Conservation (phyloP, 352 stramenopile genomes). For the Phytophthora quininea region DNA sequence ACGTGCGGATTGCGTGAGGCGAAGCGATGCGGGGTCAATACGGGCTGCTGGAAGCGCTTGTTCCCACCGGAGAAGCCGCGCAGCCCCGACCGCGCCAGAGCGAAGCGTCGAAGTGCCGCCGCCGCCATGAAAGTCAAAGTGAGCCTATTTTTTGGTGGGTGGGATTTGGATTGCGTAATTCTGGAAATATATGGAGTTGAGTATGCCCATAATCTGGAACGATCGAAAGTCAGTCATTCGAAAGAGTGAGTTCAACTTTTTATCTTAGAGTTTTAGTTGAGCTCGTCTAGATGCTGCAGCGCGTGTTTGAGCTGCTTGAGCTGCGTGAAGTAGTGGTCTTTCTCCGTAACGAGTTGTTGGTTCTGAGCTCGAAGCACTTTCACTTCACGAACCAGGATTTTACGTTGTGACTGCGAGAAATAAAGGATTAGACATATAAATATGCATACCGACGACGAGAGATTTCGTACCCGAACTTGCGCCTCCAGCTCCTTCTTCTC, state of each 20-base stretch:
- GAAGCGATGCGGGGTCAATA: constrained; percentile 14
- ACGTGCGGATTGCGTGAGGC: constrained; percentile 1
- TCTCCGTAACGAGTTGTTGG: constrained; percentile 64
- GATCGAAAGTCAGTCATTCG: neutral
- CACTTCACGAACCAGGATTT: constrained; percentile 83
- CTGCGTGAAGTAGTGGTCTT: constrained; percentile 75
- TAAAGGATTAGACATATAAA: neutral
- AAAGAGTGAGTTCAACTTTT: constrained; percentile 14
- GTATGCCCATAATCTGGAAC: no score
- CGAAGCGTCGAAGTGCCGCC: constrained; percentile 42
- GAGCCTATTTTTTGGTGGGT: neutral
- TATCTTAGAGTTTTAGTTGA: constrained; percentile 26
- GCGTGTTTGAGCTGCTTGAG: constrained; percentile 79
- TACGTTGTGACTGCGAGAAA: constrained; percentile 59
- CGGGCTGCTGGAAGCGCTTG: constrained; percentile 7
- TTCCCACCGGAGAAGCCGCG: neutral
- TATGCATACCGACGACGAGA: no score
- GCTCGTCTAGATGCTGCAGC: constrained; percentile 73
- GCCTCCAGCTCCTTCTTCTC: constrained; percentile 80
- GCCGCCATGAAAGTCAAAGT: constrained; percentile 36
- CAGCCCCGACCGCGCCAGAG: constrained; percentile 24
- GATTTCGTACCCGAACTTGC: constrained; percentile 53
- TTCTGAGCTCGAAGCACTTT: constrained; percentile 76
- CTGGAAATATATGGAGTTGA: neutral
- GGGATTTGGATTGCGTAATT: neutral